A percentile compares a stretch with the other conserved stretches of the same genome.
Evolutionary conservation across 2,329 filamentous ascomycete species (phyloP).

Genomic region (Moelleriella libera): DNA sequence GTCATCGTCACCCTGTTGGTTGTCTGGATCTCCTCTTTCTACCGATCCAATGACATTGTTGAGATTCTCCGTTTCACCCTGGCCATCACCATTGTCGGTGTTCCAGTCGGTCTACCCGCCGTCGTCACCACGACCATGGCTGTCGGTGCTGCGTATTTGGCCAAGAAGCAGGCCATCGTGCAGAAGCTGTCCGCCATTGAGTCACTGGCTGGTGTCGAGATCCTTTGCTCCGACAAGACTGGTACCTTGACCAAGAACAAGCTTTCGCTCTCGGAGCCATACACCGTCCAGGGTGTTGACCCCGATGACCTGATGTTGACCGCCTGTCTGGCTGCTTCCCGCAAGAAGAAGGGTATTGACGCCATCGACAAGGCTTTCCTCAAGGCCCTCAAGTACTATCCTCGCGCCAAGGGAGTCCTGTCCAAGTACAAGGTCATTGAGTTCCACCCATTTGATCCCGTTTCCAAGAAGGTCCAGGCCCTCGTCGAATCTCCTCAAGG

Average conservation of each 20-base stretch:
- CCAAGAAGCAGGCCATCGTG: constrained; percentile 85
- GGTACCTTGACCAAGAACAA: constrained; percentile 91
- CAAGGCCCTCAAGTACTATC: constrained; percentile 71
- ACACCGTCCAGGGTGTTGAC: constrained; percentile 68
- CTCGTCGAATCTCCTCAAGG: constrained; percentile 72
- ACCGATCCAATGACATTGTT: constrained; percentile 71
- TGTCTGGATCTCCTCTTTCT: constrained; percentile 80
- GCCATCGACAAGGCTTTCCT: constrained; percentile 92
- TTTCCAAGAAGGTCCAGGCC: constrained; percentile 84
- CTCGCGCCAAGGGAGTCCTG: constrained; percentile 65
- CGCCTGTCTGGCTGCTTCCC: constrained; percentile 76
- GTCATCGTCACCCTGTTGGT: constrained; percentile 69
- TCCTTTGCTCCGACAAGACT: constrained; percentile 77
- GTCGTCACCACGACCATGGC: constrained; percentile 94
- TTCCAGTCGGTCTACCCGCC: constrained; percentile 82
- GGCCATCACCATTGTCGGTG: constrained; percentile 82
- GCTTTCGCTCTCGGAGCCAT: constrained; percentile 74
- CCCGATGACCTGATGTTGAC: constrained; percentile 84
- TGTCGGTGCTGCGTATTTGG: constrained; percentile 80
- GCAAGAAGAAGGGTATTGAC: constrained; percentile 93
- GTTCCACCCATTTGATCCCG: constrained; percentile 81
- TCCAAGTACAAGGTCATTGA: constrained; percentile 74
- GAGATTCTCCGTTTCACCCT: constrained; percentile 72
- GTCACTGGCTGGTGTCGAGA: constrained; percentile 83
- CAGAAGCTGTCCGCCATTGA: constrained; percentile 88